A percentile compares a stretch with the other conserved stretches of the same genome.
phyloP scores from a whole-genome alignment of 2,329 filamentous ascomycete species.

The Penicillium sp. region DNA sequence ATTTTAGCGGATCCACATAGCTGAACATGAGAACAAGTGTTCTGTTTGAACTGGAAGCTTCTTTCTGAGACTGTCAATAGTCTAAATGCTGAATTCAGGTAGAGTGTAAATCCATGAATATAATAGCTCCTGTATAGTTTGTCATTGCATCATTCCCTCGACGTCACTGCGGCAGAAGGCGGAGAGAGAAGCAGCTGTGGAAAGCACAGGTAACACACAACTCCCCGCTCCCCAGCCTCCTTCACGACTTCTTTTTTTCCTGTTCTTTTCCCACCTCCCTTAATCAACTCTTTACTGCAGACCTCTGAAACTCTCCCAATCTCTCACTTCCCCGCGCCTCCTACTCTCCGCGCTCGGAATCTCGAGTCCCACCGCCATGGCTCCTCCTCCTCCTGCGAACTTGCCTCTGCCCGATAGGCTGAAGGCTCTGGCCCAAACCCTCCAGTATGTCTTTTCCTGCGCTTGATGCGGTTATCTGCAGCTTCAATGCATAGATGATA shows the following conservation, averaged over 20 bases:
- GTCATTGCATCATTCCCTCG: conserved; percentile 17
- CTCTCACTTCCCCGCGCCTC: background rate
- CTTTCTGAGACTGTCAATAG: background rate
- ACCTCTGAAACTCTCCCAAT: conserved; percentile 3
- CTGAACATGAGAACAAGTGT: background rate
- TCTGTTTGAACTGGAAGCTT: no score
- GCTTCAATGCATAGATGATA: conserved; percentile 7
- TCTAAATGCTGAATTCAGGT: background rate
- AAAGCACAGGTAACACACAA: conserved; percentile 20
- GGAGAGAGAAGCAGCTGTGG: conserved; percentile 14
- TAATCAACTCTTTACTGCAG: background rate
- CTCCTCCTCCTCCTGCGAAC: conserved; percentile 66
- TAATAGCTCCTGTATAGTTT: background rate
- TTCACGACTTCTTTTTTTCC: conserved; percentile 9
- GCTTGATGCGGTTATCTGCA: conserved; percentile 8
- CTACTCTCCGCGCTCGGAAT: conserved; percentile 3
- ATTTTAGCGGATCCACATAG: background rate
- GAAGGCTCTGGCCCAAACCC: conserved; percentile 72
- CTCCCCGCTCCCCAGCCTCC: conserved; percentile 19
- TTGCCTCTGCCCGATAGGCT: conserved; percentile 70
- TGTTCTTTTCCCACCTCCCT: conserved; percentile 4
- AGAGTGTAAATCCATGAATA: no score
- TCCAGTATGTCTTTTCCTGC: conserved; percentile 66
- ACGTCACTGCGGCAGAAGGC: conserved; percentile 21
- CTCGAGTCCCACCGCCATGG: conserved; percentile 47